Percentiles rank a stretch among this genome's conserved stretches.
Evolutionary conservation across 202 grass and related monocot genomes (phyloP).

Genomic region (Schoenoplectus triqueter): DNA sequence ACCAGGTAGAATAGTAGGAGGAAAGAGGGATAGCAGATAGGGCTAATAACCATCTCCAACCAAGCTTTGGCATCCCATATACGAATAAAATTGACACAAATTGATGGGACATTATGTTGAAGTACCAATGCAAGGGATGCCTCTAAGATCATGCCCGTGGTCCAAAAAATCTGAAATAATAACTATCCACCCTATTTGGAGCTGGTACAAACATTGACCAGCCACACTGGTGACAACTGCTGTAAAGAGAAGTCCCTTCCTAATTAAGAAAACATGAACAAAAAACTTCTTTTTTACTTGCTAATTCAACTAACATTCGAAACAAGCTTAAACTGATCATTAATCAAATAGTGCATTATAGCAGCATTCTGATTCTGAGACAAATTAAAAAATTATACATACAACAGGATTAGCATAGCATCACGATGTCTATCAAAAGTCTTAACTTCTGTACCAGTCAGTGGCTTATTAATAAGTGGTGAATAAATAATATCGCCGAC

Average conservation of each 20-base stretch:
- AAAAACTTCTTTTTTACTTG: background rate
- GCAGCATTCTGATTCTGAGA: too few species aligned
- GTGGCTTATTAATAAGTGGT: background rate
- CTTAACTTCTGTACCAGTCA: background rate
- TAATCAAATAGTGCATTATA: background rate
- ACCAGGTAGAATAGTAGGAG: slow-evolving; percentile 64
- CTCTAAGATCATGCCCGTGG: slow-evolving; percentile 79
- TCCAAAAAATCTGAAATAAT: slow-evolving; percentile 77
- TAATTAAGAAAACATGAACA: too few species aligned
- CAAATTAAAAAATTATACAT: too few species aligned
- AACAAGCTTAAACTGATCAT: background rate
- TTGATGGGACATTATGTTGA: background rate
- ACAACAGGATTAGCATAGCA: background rate
- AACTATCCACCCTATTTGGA: slow-evolving; percentile 86
- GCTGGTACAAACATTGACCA: slow-evolving; percentile 77
- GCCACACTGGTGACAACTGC: too few species aligned
- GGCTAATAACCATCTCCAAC: slow-evolving; percentile 84
- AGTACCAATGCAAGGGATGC: slow-evolving; percentile 94
- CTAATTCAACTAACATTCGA: background rate
- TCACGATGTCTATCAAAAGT: background rate
- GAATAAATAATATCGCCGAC: background rate
- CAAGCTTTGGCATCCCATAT: slow-evolving; percentile 62
- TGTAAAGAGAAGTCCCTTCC: too few species aligned
- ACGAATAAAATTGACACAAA: slow-evolving; percentile 1
- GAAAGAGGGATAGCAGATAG: slow-evolving; percentile 65